phyloP scores from a whole-genome alignment of 495 filamentous ascomycete genomes.

The Rostrohypoxylon terebratum region DNA sequence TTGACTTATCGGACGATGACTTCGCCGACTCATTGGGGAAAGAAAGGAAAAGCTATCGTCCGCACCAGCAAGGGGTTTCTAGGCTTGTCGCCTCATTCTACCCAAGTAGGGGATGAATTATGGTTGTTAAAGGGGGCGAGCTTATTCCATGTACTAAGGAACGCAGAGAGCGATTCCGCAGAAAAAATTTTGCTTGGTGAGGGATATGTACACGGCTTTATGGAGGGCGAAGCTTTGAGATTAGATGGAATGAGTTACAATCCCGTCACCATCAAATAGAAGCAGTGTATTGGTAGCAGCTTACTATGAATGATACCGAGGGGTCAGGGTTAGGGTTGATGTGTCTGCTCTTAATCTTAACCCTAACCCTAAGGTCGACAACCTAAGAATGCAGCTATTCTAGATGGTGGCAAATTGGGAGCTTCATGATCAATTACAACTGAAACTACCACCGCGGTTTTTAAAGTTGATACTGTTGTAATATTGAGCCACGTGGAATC shows the following conservation, averaged over 20 bases:
- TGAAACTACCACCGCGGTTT: not conserved
- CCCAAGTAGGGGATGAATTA: conserved; percentile 32
- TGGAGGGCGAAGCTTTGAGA: conserved; percentile 33
- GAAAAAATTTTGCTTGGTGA: conserved; percentile 27
- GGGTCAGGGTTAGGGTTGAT: not conserved
- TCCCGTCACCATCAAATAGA: conserved; percentile 20
- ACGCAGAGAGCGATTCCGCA: not conserved
- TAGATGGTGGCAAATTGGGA: no score
- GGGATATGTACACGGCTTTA: conserved; percentile 36
- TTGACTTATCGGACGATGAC: conserved; percentile 29
- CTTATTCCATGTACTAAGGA: conserved; percentile 24
- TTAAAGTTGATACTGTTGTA: not conserved
- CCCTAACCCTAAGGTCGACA: not conserved
- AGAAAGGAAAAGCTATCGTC: conserved; percentile 27
- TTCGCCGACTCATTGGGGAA: conserved; percentile 33
- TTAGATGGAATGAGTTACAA: conserved; percentile 19
- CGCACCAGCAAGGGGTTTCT: conserved; percentile 19
- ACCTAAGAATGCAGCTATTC: no score
- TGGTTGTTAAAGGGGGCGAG: conserved; percentile 39
- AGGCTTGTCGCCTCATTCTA: conserved; percentile 31
- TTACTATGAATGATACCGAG: no score
- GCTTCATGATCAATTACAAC: not conserved
- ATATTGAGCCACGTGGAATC: conserved; percentile 3
- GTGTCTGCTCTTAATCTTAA: not conserved
- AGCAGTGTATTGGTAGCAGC: not conserved